Evolutionary conservation across 2,329 filamentous ascomycete species (phyloP).

Genomic region (Ophiocordyceps camponoti-saundersi): DNA sequence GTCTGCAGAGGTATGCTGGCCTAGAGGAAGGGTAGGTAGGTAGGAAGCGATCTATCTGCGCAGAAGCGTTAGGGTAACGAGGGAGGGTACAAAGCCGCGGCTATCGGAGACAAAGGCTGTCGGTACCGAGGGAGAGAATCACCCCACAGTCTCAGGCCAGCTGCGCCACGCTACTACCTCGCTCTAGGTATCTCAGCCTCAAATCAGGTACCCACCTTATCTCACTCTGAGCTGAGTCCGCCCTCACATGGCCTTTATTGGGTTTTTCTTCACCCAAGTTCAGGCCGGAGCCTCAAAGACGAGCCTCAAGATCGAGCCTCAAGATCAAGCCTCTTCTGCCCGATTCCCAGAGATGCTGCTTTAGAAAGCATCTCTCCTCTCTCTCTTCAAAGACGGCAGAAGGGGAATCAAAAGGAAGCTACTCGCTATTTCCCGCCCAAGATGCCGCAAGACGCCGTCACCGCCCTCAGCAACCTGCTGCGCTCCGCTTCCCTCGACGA

Average conservation of each 20-base stretch:
- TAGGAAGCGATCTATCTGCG: too few relatives aligned
- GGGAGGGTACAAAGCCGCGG: not conserved
- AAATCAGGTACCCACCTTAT: not conserved
- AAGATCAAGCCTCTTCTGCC: not conserved
- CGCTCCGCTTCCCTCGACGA: constrained; percentile 43
- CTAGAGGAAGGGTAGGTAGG: too few relatives aligned
- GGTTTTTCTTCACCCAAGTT: not conserved
- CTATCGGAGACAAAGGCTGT: not conserved
- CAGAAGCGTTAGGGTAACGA: not conserved
- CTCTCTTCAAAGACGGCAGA: not conserved
- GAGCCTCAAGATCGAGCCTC: too few relatives aligned
- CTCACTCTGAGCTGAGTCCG: not conserved
- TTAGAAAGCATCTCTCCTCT: not conserved
- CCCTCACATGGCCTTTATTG: too few relatives aligned
- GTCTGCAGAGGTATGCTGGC: too few relatives aligned
- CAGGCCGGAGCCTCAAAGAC: too few relatives aligned
- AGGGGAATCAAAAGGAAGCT: too few relatives aligned
- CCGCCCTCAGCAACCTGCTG: constrained; percentile 35
- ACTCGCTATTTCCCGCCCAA: not conserved
- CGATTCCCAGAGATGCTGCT: not conserved
- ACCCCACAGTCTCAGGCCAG: too few relatives aligned
- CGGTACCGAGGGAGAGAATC: too few relatives aligned
- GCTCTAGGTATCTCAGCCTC: not conserved
- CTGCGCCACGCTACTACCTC: not conserved
- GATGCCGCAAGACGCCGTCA: constrained; percentile 28